Evolutionary conservation across 169 alveolate genomes (phyloP).

Genomic region (Sarcocystis neurona): DNA sequence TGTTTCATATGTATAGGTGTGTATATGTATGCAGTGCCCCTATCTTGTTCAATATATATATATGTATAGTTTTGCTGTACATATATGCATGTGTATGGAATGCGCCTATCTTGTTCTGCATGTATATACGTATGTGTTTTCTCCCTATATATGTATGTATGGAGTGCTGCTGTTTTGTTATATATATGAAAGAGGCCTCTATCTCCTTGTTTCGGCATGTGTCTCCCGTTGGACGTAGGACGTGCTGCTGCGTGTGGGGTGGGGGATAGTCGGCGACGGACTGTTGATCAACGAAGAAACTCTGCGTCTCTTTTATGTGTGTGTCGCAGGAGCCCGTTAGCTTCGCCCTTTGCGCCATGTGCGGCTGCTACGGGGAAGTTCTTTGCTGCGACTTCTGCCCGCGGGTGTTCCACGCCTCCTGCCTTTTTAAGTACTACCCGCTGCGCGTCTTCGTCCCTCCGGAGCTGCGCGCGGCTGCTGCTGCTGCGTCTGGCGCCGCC

Average conservation of each 20-base stretch:
- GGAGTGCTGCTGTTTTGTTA: background rate
- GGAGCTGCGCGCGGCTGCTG: conserved; percentile 7
- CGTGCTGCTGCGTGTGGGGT: too few species aligned
- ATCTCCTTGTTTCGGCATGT: background rate
- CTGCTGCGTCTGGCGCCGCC: background rate
- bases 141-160: background rate
- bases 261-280: too few species aligned
- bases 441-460: conserved; percentile 29
- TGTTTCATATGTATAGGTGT: too few species aligned
- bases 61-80: too few species aligned
- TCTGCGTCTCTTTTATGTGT: background rate
- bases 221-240: background rate
- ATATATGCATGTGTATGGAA: too few species aligned
- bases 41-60: too few species aligned
- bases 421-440: conserved; percentile 47
- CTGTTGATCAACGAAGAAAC: too few species aligned
- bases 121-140: too few species aligned
- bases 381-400: conserved; percentile 60
- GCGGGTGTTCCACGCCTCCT: conserved; percentile 35
- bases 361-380: conserved; percentile 40
- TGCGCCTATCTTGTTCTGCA: too few species aligned
- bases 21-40: too few species aligned
- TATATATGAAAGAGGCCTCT: too few species aligned
- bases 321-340: conserved; percentile 9
- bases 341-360: conserved; percentile 38